These are phyloP conservation scores for Lepraria neglecta DNA, from an alignment of 495 filamentous ascomycete genomes.

Conservation along the genomic window DNA sequence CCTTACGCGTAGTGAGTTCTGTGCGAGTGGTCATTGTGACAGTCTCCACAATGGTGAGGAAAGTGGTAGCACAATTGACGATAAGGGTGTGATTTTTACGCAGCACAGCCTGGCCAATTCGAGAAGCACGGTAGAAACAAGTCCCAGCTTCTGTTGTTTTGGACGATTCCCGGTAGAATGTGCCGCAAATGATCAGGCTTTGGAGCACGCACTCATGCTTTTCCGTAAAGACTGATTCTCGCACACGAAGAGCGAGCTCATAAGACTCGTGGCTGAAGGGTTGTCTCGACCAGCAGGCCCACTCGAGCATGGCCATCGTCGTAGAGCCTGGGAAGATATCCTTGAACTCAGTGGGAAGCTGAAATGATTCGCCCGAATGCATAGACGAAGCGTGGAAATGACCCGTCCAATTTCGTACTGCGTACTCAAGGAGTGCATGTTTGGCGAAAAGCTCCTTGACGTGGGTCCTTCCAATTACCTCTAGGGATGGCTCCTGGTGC, in stretches of 20 bases:
- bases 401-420: slow-evolving; percentile 51
- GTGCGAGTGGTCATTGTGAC: slow-evolving; percentile 43
- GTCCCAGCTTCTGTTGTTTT: slow-evolving; percentile 41
- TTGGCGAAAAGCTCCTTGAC: slow-evolving; percentile 45
- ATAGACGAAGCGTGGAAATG: slow-evolving; percentile 52
- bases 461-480: slow-evolving; percentile 40
- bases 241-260: slow-evolving; percentile 47
- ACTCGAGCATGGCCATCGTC: slow-evolving; percentile 48
- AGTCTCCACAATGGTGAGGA: slow-evolving; percentile 46
- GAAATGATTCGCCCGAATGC: slow-evolving; percentile 40
- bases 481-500: slow-evolving; percentile 43
- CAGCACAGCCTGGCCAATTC: slow-evolving; percentile 47
- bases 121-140: slow-evolving; percentile 52
- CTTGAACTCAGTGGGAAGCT: slow-evolving; percentile 44
- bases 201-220: slow-evolving; percentile 53
- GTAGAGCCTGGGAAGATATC: slow-evolving; percentile 47
- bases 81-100: slow-evolving; percentile 45
- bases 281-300: slow-evolving; percentile 45
- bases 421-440: slow-evolving; percentile 52
- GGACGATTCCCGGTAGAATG: slow-evolving; percentile 36
- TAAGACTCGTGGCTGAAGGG: slow-evolving; percentile 41
- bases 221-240: slow-evolving; percentile 47
- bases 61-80: slow-evolving; percentile 47
- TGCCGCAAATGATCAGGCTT: slow-evolving; percentile 48
- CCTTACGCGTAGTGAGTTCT: slow-evolving; percentile 44